Conservation (phyloP, 73 alveolate genomes). For the Strombidium stylifer region DNA sequence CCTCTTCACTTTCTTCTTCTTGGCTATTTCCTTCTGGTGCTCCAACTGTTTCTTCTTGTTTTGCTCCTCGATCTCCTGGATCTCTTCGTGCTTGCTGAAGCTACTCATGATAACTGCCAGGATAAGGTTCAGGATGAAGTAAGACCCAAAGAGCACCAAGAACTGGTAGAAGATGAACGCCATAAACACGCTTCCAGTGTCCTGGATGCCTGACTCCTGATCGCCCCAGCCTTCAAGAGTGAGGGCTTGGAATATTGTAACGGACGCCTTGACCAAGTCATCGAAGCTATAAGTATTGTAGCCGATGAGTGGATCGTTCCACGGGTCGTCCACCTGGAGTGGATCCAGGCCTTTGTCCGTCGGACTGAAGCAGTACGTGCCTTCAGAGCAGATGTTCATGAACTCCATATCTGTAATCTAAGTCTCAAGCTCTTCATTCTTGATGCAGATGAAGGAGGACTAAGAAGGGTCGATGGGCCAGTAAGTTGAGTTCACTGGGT, state of each 20-base stretch:
- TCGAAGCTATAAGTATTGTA: background rate
- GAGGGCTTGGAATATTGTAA: background rate
- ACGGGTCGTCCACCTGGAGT: background rate
- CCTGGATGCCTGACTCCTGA: background rate
- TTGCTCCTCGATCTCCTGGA: too few relatives aligned
- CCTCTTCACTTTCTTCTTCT: background rate
- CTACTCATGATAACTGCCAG: constrained; percentile 17
- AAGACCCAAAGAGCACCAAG: constrained; percentile 24
- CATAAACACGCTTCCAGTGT: background rate
- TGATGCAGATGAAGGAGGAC: background rate
- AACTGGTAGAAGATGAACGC: background rate
- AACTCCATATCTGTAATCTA: too few relatives aligned
- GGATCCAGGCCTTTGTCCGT: background rate
- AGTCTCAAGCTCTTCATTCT: too few relatives aligned
- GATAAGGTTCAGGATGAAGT: constrained; percentile 16
- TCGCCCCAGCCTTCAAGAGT: background rate
- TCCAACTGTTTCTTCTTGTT: background rate
- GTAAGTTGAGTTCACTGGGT: background rate
- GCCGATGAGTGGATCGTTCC: background rate
- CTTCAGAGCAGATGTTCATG: background rate
- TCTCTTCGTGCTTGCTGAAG: background rate
- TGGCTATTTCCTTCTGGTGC: background rate
- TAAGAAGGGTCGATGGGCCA: background rate
- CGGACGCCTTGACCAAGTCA: background rate
- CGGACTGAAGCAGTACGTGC: background rate